Base-by-base conservation (phyloP, 805 yeast genomes). In the Priceomyces carsonii region DNA sequence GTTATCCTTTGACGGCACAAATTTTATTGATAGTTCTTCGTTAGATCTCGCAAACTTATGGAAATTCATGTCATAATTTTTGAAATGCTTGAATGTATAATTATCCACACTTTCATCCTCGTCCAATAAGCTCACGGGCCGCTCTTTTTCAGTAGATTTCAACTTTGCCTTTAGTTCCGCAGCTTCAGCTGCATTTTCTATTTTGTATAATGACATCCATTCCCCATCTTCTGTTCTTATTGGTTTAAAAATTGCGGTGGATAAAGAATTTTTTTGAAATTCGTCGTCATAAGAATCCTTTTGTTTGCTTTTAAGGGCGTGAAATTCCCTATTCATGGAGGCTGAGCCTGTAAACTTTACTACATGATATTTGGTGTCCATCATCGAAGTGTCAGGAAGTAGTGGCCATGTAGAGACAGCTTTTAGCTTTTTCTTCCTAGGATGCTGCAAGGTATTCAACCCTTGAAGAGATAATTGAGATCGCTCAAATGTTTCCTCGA, bases 301-400 rank as follows among this genome's bases (percentile, higher is more conserved):
- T 33, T 63, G 53, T 33, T 55, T 59, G 33, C 52, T 46, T 38
- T 60, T 57, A 29, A 57, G 40, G 13, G 51, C 46, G 18, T 55
- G 53, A 21, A 63, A 42, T 33, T 67, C 73, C 40, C 73, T 53
- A 14, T 57, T 46, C 17, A 73, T 50, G 2, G 80, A 73, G 3
- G 83, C 81, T 8, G 79, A 69, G 4, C 81, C 80, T 4, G 70
- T 53, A 47, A 86, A 77, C 56, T 82, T 85, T 27, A 87, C 64
- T 20, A 79, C 70, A 50, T 78, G 66, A 51, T 74, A 88, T 34
- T 73, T 77, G 47, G 86, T 81, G 60, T 93, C 99, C 75, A 88
- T 71, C 73, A 85, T 77, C n/a, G 91, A 80, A 7, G 93, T 80
- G 59, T 93, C 97, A 6, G 99, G 99, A 43, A 90, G 66, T 18